A percentile compares a stretch with the other conserved stretches of the same genome.
Evolutionary conservation across 78 protist genomes (phyloP).

Genomic region (Planoprotostelium fungivorum): DNA sequence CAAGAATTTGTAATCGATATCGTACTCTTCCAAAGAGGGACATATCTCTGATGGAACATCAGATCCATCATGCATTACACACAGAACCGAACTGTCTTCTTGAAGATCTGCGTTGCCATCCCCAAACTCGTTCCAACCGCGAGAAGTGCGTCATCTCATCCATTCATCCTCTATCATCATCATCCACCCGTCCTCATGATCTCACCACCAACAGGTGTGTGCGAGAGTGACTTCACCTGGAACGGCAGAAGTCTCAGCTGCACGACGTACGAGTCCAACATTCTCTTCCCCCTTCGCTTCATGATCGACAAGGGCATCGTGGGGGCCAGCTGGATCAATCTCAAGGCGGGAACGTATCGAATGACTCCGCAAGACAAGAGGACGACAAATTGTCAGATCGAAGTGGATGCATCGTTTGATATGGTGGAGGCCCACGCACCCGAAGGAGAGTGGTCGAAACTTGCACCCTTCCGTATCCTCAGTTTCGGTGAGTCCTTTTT

Average conservation of each 20-base stretch:
- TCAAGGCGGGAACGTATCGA: background rate
- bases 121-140: conserved; percentile 67
- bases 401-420: conserved; percentile 51
- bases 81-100: conserved; percentile 10
- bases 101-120: conserved; percentile 45
- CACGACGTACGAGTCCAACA: conserved; percentile 91
- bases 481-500: conserved; percentile 69
- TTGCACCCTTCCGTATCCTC: conserved; percentile 96
- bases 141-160: conserved; percentile 38
- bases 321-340: conserved; percentile 47
- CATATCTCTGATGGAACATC: conserved; percentile 14
- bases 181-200: no score
- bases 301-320: conserved; percentile 84
- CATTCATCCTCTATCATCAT: conserved; percentile 1
- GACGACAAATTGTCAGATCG: conserved; percentile 64
- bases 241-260: conserved; percentile 9
- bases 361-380: background rate
- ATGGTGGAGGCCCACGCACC: conserved; percentile 34
- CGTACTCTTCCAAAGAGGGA: conserved; percentile 21
- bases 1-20: conserved; percentile 43
- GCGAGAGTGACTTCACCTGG: conserved; percentile 9
- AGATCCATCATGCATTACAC: background rate
- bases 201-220: conserved; percentile 8
- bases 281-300: conserved; percentile 90
- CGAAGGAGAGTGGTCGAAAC: conserved; percentile 68